Conservation (phyloP, 2,329 filamentous ascomycete species). For the Xylariaceae sp. region DNA sequence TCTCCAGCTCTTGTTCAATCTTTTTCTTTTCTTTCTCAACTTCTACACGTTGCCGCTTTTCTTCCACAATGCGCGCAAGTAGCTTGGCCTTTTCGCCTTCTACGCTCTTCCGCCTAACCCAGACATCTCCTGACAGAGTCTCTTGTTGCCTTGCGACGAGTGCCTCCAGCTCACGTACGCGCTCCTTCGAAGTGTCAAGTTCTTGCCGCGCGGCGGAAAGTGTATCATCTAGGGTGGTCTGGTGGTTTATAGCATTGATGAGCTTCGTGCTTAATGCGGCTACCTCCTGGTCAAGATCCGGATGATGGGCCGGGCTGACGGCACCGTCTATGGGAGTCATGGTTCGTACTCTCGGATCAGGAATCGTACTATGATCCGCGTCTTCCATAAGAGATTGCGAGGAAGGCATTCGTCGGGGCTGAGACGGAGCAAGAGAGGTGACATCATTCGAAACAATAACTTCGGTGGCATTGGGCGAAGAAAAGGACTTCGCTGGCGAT, state of each 20-base stretch:
- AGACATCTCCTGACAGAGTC: constrained; percentile 73
- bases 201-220: constrained; percentile 83
- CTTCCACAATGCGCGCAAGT: constrained; percentile 64
- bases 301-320: constrained; percentile 51
- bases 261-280: constrained; percentile 92
- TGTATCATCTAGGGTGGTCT: constrained; percentile 88
- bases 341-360: constrained; percentile 64
- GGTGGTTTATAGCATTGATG: constrained; percentile 96
- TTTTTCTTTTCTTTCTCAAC: constrained; percentile 81
- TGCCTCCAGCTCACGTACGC: constrained; percentile 70
- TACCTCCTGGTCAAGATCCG: constrained; percentile 73
- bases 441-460: constrained; percentile 34
- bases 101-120: constrained; percentile 76
- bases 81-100: constrained; percentile 73
- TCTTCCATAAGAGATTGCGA: constrained; percentile 55
- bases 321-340: constrained; percentile 52
- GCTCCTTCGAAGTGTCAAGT: constrained; percentile 73
- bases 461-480: constrained; percentile 37
- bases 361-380: constrained; percentile 71
- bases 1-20: constrained; percentile 92
- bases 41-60: constrained; percentile 67
- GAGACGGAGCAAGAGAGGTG: constrained; percentile 42
- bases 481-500: constrained; percentile 43
- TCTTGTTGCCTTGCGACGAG: constrained; percentile 71
- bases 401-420: constrained; percentile 44